These are phyloP conservation scores for Corymbia maculata DNA, from an alignment of 345 rosid genomes.

Conservation along the genomic window DNA sequence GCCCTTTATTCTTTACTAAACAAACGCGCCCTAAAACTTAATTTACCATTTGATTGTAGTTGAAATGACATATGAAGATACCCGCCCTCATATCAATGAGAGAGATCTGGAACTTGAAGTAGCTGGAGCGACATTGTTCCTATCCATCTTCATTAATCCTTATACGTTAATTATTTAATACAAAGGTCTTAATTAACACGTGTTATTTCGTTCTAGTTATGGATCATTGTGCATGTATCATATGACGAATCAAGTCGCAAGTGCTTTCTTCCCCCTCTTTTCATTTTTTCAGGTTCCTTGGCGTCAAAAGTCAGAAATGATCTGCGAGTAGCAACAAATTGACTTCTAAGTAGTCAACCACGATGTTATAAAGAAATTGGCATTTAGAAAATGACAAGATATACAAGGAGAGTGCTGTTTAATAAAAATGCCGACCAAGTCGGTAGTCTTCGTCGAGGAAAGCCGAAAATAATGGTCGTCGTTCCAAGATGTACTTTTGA, in stretches of 20 bases:
- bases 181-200: background rate
- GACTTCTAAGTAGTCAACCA: background rate
- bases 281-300: background rate
- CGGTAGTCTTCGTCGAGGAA: background rate
- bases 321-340: background rate
- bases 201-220: background rate
- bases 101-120: background rate
- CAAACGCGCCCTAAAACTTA: background rate
- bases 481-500: background rate
- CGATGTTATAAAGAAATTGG: background rate
- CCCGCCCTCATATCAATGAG: background rate
- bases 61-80: background rate
- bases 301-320: background rate
- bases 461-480: background rate
- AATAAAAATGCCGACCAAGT: background rate
- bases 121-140: background rate
- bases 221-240: background rate
- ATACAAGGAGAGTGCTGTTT: background rate
- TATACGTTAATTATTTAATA: background rate
- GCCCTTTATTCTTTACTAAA: background rate
- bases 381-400: background rate
- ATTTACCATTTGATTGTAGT: background rate
- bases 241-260: background rate
- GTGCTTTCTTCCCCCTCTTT: background rate
- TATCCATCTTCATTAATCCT: background rate